Percentiles rank a stretch among this genome's conserved stretches.
These are phyloP conservation scores for Pelargonium cotyledonis DNA, from an alignment of 441 rosid genomes.

Conservation along the genomic window DNA sequence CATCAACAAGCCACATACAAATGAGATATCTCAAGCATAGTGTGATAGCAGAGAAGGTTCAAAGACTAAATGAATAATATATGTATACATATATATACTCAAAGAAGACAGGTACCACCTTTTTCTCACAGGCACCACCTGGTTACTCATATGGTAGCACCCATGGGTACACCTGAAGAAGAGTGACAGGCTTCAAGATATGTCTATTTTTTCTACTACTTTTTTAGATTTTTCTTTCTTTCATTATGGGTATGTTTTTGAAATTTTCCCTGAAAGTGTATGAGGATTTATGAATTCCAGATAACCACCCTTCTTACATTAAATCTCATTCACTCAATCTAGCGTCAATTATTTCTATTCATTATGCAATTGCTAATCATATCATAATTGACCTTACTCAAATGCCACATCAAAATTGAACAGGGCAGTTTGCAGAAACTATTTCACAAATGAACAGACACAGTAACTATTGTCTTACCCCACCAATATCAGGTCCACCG, in stretches of 20 bases:
- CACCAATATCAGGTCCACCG: conserved; percentile 97
- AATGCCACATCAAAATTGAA: not conserved
- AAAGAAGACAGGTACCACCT: no score
- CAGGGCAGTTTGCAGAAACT: conserved; percentile 4
- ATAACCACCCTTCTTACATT: not conserved
- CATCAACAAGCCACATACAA: conserved; percentile 15
- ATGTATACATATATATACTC: no score
- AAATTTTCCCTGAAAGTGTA: not conserved
- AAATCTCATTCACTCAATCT: not conserved
- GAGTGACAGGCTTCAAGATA: no score
- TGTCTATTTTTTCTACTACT: no score
- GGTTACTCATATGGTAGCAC: no score
- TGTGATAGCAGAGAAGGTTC: not conserved
- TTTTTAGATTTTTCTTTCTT: no score
- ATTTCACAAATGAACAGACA: not conserved
- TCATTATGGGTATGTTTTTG: no score
- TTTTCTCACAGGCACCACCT: no score
- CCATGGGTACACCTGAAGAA: no score
- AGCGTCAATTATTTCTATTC: not conserved
- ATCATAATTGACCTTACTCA: not conserved
- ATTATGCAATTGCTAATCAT: not conserved
- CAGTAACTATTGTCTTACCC: conserved; percentile 48
- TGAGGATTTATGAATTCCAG: not conserved
- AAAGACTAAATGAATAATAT: not conserved
- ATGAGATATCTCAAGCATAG: not conserved